Conservation (phyloP, 129 eudicot genomes). For the Flaveria ramosissima region DNA sequence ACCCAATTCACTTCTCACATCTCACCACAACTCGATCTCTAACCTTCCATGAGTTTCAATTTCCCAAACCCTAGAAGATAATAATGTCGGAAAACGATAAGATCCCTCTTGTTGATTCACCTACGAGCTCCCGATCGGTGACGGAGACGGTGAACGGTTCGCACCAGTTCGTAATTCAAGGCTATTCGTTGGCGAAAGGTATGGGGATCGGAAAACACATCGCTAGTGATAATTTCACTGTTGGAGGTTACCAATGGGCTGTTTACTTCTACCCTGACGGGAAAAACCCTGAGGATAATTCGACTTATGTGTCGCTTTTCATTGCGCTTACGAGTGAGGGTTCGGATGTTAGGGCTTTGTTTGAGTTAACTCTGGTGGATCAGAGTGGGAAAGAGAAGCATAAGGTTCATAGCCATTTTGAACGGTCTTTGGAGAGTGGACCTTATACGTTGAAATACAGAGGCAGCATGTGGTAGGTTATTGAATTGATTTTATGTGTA, state of each 20-base stretch:
- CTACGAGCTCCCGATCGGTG: constrained; percentile 12
- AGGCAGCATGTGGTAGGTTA: constrained; percentile 59
- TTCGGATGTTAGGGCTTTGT: constrained; percentile 56
- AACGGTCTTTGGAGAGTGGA: constrained; percentile 49
- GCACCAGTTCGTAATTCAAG: constrained; percentile 55
- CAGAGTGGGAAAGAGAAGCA: constrained; percentile 56
- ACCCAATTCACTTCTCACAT: background rate
- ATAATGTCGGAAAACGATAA: constrained; percentile 5
- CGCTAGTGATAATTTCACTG: constrained; percentile 46
- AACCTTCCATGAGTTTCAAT: background rate
- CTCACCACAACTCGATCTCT: background rate
- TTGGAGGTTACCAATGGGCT: constrained; percentile 56
- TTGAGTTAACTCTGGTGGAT: constrained; percentile 51
- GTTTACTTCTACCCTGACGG: constrained; percentile 62
- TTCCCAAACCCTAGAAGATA: background rate
- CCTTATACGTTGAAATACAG: constrained; percentile 57
- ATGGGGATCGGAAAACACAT: constrained; percentile 55
- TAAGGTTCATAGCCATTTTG: constrained; percentile 58
- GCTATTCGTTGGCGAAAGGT: constrained; percentile 49
- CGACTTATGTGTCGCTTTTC: constrained; percentile 48
- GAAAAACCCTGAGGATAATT: constrained; percentile 49
- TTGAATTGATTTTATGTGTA: background rate
- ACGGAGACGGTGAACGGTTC: constrained; percentile 47
- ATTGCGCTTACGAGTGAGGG: constrained; percentile 58
- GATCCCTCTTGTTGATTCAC: background rate